Evolutionary conservation across 306 rosid genomes (phyloP), one percentile per base, ranked within the genome.

Genomic region (Cyamopsis tetragonoloba): DNA sequence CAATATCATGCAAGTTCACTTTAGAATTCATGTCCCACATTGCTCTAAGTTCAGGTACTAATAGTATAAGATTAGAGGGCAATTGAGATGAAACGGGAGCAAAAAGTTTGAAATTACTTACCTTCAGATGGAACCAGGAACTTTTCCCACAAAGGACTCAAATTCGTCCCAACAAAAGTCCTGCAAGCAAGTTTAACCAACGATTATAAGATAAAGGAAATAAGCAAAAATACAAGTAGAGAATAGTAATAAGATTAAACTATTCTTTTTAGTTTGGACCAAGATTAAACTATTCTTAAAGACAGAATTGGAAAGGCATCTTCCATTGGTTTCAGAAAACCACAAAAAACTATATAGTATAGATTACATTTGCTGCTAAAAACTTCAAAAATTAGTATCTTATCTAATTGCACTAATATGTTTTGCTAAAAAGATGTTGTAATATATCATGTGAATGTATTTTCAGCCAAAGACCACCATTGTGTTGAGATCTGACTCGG

Each of bases 101-200:
- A 38, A 37, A 10, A 26, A 28, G n/a, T 26, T n/a, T 35, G 54
- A 20, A 18, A 14, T 31, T 18, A 22, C 35, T 41, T 92, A 92
- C 98, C 98, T 81, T 87, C 86, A 41, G 93, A 82, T 28, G 72
- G 57, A 80, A 82, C 74, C 69, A 93, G 82, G 72, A 88, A 93
- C 50, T 55, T 88, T 70, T 89, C 91, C 98, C 97, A 89, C 72
- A 61, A 63, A 64, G 84, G 91, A 83, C 84, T 87, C 75, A 93
- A 82, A 74, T 93, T 93, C 80, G 97, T 89, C 38, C 98, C 98
- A 43, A 88, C 80, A 77, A 89, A 93, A 71, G 97, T 89, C 96
- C 97, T 93, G 88, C 50, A 28, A 74, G 70, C 37, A 84, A 49
- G 72, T 73, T 59, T 38, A 71, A 58, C 54, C 56, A 72, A 82